Evolutionary conservation across 75 land plant genomes (phyloP), one percentile per base, ranked within the genome.

Genomic region (Isoetes taiwanensis): DNA sequence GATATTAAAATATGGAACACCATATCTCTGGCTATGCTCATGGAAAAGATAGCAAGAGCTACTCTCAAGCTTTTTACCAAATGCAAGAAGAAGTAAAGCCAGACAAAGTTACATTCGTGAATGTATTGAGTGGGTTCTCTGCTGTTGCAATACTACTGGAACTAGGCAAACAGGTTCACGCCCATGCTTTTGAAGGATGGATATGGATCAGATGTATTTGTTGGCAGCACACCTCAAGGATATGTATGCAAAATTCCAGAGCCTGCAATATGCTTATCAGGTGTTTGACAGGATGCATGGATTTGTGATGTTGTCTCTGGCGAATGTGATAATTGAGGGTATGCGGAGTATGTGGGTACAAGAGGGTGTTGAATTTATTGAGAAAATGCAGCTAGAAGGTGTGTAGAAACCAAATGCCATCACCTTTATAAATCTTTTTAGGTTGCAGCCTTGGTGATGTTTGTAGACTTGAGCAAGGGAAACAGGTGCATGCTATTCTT

Each of bases 381-480:
- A 42, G 16, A 43, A 40, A 52, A 78, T 78, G 81, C 35, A 56
- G 0, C 27, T 14, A 3, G 73, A 62, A 17, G 56, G 52, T 34
- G 43, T 43, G 39, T n/a, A n/a, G n/a, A 69, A 55, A 41, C 76
- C 73, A 14, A 66, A 66, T 61, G 30, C 55, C n/a, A 52, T 78
- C 6, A 78, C 73, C 10, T 59, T 78, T 57, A 64, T 78, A 33
- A 78, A 66, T 55, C 2, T 70, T 9, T n/a, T 34, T 73, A 38
- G 73, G 69, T 31, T n/a, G n/a, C n/a, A n/a, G n/a, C n/a, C n/a
- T n/a, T n/a, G n/a, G n/a, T n/a, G n/a, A n/a, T n/a, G n/a, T n/a
- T n/a, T n/a, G n/a, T n/a, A n/a, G n/a, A n/a, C n/a, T n/a, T n/a
- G n/a, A n/a, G n/a, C n/a, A n/a, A n/a, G n/a, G n/a, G n/a, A n/a